Conservation (phyloP, 1,284 basidiomycete species). For the Melampsora larici-populina region DNA sequence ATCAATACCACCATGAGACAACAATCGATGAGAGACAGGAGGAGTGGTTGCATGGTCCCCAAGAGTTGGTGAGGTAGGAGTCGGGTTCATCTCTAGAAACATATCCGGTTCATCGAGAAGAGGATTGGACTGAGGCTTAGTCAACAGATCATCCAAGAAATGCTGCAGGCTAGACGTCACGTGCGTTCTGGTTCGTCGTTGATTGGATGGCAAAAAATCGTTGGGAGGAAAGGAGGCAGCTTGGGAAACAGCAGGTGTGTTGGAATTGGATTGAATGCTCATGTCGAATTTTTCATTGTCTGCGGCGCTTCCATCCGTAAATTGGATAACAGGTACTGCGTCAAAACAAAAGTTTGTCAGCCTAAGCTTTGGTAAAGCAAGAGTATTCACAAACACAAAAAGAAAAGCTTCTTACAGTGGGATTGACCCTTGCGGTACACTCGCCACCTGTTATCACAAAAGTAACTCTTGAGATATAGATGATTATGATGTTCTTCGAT, state of each 20-base stretch:
- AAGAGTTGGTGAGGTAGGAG: constrained; percentile 44
- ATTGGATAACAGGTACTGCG: constrained; percentile 54
- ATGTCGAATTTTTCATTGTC: constrained; percentile 23
- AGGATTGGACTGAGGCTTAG: constrained; percentile 71
- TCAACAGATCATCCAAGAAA: constrained; percentile 68
- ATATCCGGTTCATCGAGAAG: constrained; percentile 64
- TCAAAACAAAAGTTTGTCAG: constrained; percentile 53
- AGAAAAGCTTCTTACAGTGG: constrained; percentile 61
- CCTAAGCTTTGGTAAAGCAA: constrained; percentile 5
- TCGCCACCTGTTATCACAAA: constrained; percentile 89
- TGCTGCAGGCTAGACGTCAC: constrained; percentile 51
- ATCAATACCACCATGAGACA: not conserved
- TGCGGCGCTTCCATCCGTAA: constrained; percentile 48
- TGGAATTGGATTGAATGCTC: constrained; percentile 26
- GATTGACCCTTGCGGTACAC: constrained; percentile 77
- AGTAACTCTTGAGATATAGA: constrained; percentile 94
- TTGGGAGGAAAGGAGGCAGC: constrained; percentile 31
- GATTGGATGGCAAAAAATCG: not conserved
- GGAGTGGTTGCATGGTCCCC: constrained; percentile 26
- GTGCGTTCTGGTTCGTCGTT: not conserved
- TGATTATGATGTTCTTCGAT: constrained; percentile 95
- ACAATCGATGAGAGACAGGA: constrained; percentile 16
- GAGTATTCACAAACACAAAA: constrained; percentile 5
- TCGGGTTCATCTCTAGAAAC: constrained; percentile 44
- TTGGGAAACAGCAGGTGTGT: constrained; percentile 20